Percentiles rank a stretch among this genome's conserved stretches.
Conservation (phyloP, 352 stramenopile genomes). For the Thalassiosira livingstoniorum region DNA sequence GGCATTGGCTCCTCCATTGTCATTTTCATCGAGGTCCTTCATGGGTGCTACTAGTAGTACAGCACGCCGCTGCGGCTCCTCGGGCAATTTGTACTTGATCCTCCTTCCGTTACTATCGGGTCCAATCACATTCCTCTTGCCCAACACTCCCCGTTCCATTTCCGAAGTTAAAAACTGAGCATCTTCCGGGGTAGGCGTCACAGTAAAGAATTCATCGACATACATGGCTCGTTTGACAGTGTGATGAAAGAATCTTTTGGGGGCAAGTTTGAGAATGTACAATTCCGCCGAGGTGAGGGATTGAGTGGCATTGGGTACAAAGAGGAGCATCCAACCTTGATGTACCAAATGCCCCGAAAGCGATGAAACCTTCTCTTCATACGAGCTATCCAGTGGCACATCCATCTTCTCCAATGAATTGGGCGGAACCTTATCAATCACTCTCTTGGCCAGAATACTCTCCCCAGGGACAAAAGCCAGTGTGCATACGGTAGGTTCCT, state of each 20-base stretch:
- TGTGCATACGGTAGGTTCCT: constrained; percentile 70
- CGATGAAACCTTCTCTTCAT: constrained; percentile 45
- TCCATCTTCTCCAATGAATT: constrained; percentile 63
- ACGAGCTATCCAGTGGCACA: constrained; percentile 40
- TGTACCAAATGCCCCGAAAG: constrained; percentile 79
- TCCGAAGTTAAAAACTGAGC: constrained; percentile 73
- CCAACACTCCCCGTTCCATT: constrained; percentile 47
- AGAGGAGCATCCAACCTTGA: constrained; percentile 79
- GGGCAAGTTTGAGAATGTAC: constrained; percentile 76
- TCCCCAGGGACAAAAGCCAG: constrained; percentile 76
- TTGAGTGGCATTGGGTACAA: constrained; percentile 61
- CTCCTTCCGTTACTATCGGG: constrained; percentile 59
- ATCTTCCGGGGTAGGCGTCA: constrained; percentile 70
- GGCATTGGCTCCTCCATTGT: too few relatives aligned
- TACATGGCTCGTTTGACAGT: constrained; percentile 71
- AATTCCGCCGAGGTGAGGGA: constrained; percentile 53
- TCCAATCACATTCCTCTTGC: constrained; percentile 47
- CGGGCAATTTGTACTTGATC: constrained; percentile 70
- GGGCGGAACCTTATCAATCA: constrained; percentile 65
- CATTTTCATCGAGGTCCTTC: constrained; percentile 49
- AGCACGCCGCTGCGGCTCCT: constrained; percentile 67
- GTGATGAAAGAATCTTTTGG: constrained; percentile 67
- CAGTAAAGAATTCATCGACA: constrained; percentile 75
- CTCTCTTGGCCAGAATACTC: constrained; percentile 61
- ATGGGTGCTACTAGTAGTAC: constrained; percentile 67